phyloP scores from a whole-genome alignment of 495 filamentous ascomycete species.

The Aspergillus sparsus region DNA sequence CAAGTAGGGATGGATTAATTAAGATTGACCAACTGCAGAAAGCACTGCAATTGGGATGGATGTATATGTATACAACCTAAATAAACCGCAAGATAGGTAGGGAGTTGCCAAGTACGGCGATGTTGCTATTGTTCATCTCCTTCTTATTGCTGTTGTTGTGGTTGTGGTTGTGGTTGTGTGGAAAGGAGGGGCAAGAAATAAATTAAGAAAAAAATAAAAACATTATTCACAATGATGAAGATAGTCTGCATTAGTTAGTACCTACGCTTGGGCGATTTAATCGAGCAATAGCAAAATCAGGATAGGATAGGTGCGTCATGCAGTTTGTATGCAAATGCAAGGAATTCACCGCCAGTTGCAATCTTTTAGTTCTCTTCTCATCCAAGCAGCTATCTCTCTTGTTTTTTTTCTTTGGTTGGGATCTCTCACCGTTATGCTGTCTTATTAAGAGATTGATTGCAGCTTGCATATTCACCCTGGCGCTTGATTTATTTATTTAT shows the following conservation, averaged over 20 bases:
- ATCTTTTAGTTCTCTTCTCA: background rate
- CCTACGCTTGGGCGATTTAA: background rate
- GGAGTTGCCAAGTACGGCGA: too few species aligned
- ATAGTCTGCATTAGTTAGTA: too few species aligned
- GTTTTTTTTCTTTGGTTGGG: background rate
- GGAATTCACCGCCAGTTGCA: slow-evolving; percentile 7
- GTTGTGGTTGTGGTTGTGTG: too few species aligned
- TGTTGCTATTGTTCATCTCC: too few species aligned
- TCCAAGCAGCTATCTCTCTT: too few species aligned
- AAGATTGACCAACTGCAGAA: background rate
- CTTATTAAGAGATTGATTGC: background rate
- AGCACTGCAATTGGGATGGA: background rate
- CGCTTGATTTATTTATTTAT: background rate
- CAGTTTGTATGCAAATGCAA: background rate
- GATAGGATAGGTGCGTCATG: background rate
- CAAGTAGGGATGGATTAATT: background rate
- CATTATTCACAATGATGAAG: too few species aligned
- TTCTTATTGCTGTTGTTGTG: too few species aligned
- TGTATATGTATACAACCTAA: too few species aligned
- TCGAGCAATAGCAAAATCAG: background rate
- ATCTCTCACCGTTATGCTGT: background rate
- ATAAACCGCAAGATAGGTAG: too few species aligned
- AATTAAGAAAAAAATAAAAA: too few species aligned
- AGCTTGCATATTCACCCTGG: background rate
- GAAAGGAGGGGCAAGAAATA: background rate